Base-by-base conservation (phyloP, 495 filamentous ascomycete genomes). In the Lentithecium fluviatile region DNA sequence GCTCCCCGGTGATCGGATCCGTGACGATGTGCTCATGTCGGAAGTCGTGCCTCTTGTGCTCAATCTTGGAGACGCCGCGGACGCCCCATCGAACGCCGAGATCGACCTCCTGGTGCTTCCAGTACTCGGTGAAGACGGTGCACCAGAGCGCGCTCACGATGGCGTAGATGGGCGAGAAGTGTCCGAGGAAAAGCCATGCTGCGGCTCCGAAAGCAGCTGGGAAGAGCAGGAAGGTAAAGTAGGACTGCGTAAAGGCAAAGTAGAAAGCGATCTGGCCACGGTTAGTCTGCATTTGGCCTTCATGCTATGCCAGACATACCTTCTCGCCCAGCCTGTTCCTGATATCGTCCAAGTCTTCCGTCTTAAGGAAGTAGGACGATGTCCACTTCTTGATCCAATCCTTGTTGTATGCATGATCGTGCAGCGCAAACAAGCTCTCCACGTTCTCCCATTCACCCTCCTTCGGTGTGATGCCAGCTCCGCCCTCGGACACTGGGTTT, bases 31-130 rank as follows among this genome's bases (percentile, higher is more conserved):
- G 83, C 64, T 96, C 90, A 50, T 90, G 85, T 67, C 82, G 75
- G 70, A 97, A 98, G 62, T 90, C 82, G 23, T 85, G 80, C 49
- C 92, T 78, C 42, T 86, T 88, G 11, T 79, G 81, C 67, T 92
- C 88, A 52, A 97, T 89, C 34, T 81, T 83, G 3, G 90, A 91
- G 17, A 96, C 90, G 13, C 88, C 88, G 42, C 88, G 87, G 11
- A 96, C 93, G 21, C 91, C 88, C 94, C 94, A 98, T 45, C 90
- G 85, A 34, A 96, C 85, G 20, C 89, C 88, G 11, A 97, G 77
- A 72, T 98, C 95, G 12, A 87, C 79, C 73, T 98, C 92, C 75
- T 96, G 89, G 58, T 88, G 87, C 76, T 94, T 96, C 94, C 94
- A 98, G 71, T 90, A 96, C 73, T 98, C 94, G 38, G 95, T 87